phyloP scores from a whole-genome alignment of 257 asterid genomes.

The Fraxinus anomala region DNA sequence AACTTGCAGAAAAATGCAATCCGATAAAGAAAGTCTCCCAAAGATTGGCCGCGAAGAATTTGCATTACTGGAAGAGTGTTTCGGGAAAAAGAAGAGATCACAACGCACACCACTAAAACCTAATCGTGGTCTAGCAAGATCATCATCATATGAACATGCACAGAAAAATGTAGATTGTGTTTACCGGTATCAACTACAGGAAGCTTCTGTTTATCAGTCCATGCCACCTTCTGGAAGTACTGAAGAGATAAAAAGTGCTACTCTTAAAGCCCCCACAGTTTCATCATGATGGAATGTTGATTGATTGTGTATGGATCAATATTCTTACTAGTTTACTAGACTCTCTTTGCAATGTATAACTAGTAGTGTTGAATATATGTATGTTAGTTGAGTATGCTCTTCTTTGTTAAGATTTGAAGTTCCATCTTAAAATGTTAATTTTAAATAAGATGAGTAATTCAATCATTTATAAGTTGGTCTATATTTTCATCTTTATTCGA shows the following conservation, averaged over 20 bases:
- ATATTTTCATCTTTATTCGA: too few species aligned
- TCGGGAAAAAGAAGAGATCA: conserved; percentile 24
- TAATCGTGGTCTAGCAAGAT: not conserved
- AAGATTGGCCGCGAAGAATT: conserved; percentile 32
- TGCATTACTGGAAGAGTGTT: conserved; percentile 10
- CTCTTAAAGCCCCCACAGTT: conserved; percentile 6
- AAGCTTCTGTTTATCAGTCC: conserved; percentile 32
- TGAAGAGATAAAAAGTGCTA: conserved; percentile 11
- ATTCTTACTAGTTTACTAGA: not conserved
- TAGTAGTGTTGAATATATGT: not conserved
- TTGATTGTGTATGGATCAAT: conserved; percentile 14
- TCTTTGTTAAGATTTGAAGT: too few species aligned
- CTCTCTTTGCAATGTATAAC: not conserved
- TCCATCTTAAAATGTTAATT: too few species aligned
- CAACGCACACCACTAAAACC: not conserved
- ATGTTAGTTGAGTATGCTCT: too few species aligned
- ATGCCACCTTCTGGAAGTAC: conserved; percentile 21
- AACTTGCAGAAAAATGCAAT: conserved; percentile 27
- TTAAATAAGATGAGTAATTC: too few species aligned
- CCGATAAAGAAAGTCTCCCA: conserved; percentile 10
- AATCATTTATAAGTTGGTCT: too few species aligned
- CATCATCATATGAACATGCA: not conserved
- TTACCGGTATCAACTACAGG: conserved; percentile 35
- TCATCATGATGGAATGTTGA: conserved; percentile 1
- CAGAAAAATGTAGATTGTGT: conserved; percentile 30